Evolutionary conservation across 345 rosid species (phyloP).

Genomic region (Pugionium cornutum): DNA sequence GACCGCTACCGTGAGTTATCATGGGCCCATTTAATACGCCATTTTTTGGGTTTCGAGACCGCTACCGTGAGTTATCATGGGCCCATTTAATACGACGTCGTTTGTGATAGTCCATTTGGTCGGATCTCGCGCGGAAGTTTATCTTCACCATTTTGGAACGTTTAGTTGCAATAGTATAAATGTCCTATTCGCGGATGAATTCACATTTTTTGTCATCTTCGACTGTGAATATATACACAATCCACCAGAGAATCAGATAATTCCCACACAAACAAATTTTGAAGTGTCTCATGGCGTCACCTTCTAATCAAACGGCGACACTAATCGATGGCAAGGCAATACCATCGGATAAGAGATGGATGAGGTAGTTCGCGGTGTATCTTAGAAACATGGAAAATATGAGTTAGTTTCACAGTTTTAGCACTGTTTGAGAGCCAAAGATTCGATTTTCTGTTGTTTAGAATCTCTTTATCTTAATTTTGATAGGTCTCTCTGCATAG

Average conservation of each 20-base stretch:
- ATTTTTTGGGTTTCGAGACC: slow-evolving; percentile 26
- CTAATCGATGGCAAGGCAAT: slow-evolving; percentile 74
- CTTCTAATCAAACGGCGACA: slow-evolving; percentile 55
- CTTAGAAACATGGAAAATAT: slow-evolving; percentile 71
- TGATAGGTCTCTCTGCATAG: not conserved
- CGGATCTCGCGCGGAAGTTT: slow-evolving; percentile 4
- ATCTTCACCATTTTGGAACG: not conserved
- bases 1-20: slow-evolving; percentile 34
- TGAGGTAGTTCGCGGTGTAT: slow-evolving; percentile 61
- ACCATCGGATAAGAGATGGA: slow-evolving; percentile 84
- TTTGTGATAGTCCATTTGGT: not conserved
- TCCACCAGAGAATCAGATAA: slow-evolving; percentile 9
- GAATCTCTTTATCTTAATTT: not conserved
- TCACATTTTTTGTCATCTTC: slow-evolving; percentile 11
- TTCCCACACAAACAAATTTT: not conserved
- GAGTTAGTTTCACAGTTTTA: not conserved
- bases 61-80: slow-evolving; percentile 29
- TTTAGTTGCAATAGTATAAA: slow-evolving; percentile 28
- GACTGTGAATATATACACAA: slow-evolving; percentile 1
- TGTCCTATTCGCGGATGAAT: slow-evolving; percentile 22
- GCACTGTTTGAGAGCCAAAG: not conserved
- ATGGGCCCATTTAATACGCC: not conserved
- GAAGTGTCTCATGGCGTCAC: slow-evolving; percentile 49
- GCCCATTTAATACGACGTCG: slow-evolving; percentile 6
- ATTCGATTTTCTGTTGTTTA: not conserved